Percentiles rank a stretch among this genome's conserved stretches.
phyloP scores from a whole-genome alignment of 441 rosid genomes.

The Kokia cookei region DNA sequence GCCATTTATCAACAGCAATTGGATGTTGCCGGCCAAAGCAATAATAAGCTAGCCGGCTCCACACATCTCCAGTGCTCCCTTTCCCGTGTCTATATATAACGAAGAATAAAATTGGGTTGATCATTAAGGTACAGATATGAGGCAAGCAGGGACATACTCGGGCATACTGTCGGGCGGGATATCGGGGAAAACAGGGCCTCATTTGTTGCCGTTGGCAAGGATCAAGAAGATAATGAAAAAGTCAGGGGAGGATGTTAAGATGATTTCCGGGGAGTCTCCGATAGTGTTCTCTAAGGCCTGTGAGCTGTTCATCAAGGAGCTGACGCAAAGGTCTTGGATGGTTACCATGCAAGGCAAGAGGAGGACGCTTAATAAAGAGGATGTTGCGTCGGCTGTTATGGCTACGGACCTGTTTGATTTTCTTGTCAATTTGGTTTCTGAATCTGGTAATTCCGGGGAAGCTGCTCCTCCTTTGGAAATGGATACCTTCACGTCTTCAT shows the following conservation, averaged over 20 bases:
- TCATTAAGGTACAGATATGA: constrained; percentile 19
- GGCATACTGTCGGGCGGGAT: constrained; percentile 29
- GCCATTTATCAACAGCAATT: background rate
- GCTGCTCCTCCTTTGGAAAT: background rate
- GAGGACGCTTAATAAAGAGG: constrained; percentile 56
- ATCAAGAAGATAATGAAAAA: constrained; percentile 76
- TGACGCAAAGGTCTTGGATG: constrained; percentile 56
- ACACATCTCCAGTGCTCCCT: background rate
- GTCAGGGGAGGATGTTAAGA: constrained; percentile 51
- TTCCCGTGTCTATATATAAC: background rate
- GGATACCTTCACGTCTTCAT: background rate
- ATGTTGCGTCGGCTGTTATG: constrained; percentile 47
- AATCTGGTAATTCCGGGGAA: background rate
- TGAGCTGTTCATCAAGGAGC: constrained; percentile 58
- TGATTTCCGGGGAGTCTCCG: constrained; percentile 64
- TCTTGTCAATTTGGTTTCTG: constrained; percentile 37
- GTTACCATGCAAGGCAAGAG: constrained; percentile 45
- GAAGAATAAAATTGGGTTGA: background rate
- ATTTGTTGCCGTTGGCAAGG: constrained; percentile 55
- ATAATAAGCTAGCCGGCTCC: constrained; percentile 18
- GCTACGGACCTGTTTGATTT: constrained; percentile 59
- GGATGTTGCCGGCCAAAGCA: constrained; percentile 4
- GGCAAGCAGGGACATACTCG: constrained; percentile 54
- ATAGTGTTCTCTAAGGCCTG: constrained; percentile 57
- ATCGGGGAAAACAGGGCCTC: constrained; percentile 34